Base-by-base conservation (phyloP, 2,329 filamentous ascomycete species). In the Thelonectria discophora region DNA sequence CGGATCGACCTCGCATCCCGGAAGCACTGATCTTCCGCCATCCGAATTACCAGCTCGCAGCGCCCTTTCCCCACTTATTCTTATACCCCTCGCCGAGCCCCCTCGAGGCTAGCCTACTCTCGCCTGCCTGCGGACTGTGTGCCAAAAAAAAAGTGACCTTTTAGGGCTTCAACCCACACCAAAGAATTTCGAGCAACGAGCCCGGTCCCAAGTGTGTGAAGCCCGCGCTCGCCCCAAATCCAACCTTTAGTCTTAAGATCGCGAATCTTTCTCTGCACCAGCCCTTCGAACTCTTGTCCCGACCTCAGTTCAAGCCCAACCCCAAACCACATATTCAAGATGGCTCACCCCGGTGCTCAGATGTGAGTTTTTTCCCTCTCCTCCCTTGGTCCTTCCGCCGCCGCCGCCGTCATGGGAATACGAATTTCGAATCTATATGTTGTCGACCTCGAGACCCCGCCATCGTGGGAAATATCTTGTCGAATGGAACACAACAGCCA, bases 291-390 rank as follows among this genome's bases (percentile, higher is more conserved):
- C 74, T 21, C 7, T 20, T n/a, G 13, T 30, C 20, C 76, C 72
- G 74, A 70, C 71, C 76, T 63, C 69, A 69, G 67, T 65, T 69
- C 72, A 21, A 47, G 55, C 47, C 70, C 69, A 67, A 67, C 69
- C 72, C 34, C 7, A 75, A 66, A 58, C 57, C 51, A 58, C 65
- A 76, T 27, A 12, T 77, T 78, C 82, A 87, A 80, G 71, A 87
- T 87, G 85, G 84, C 85, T 81, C 80, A 82, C 77, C 82, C 84
- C 72, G 85, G 85, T 77, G 79, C 84, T 77, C 85, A 87, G 79
- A 87, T 88, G 85, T 88, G 80, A 85, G 85, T 82, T 65, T 62
- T 48, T 58, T 59, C 63, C 27, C 24, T 48, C 46, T 46, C 17
- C 58, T 42, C 45, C 62, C 42, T 10, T 11, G 17, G 17, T 43